Evolutionary conservation across 768 basidiomycete genomes (phyloP), one percentile per base, ranked within the genome.

Genomic region (Kwoniella heveanensis): DNA sequence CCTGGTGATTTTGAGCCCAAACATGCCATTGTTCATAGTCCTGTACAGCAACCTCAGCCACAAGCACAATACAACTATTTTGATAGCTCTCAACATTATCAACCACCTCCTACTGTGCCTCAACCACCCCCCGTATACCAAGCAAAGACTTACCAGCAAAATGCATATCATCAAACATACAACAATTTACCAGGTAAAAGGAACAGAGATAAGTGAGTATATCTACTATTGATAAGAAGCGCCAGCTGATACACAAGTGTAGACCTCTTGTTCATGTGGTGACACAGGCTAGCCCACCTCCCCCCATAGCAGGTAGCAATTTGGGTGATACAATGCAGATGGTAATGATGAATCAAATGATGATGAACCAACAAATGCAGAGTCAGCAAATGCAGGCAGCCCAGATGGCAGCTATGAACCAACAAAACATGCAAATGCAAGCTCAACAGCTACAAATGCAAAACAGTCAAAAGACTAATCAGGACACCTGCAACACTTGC

Each of bases 271-370:
- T 51, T 26, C 61, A 62, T 48, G 47, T 62, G 19, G 39, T 62
- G 9, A 56, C 25, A 12, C 54, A 62, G 49, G 37, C 19, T 17
- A 44, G 39, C 39, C 39, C 39, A 44, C 39, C 39, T 10, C 10
- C 39, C 15, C 39, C 39, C 19, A 17, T 17, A 10, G 10, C 9
- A 17, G 19, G 10, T 17, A 44, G 19, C 39, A 44, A 48, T 30
- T 26, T 59, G 19, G 59, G 60, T 10, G 60, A 65, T 21, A 36
- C 57, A 29, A 71, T 74, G 73, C 70, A 71, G 39, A 67, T 71
- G 68, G 51, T 66, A 37, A 74, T 74, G 73, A 71, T 74, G 70
- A 71, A 62, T 26, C 66, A 67, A 58, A 71, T 74, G 70, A 67
- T 70, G 73, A 65, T 64, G 60, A 49, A 24, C 17, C 73, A 74